phyloP scores from a whole-genome alignment of 768 basidiomycete species.

The Mycena belliarum region DNA sequence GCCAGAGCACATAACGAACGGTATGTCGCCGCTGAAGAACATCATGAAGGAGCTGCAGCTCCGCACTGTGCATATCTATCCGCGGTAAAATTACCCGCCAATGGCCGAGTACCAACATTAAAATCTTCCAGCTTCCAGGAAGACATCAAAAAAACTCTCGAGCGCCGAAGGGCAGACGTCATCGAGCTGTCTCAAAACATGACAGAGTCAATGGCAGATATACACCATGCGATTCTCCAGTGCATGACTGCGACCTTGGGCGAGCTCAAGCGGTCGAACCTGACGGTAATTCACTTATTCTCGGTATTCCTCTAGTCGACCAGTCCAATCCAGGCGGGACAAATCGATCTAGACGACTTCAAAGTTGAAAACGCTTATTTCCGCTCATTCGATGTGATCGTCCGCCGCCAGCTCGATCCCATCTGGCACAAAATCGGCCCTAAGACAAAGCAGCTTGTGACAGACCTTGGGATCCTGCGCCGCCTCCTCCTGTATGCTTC shows the following conservation, averaged over 20 bases:
- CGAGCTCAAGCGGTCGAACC: slow-evolving; percentile 88
- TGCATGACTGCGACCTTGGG: slow-evolving; percentile 91
- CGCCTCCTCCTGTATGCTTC: slow-evolving; percentile 72
- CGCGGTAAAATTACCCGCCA: slow-evolving; percentile 54
- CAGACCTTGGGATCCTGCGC: slow-evolving; percentile 82
- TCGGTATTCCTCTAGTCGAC: too few species aligned
- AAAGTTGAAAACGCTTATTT: slow-evolving; percentile 94
- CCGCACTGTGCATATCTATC: slow-evolving; percentile 88
- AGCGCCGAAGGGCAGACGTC: slow-evolving; percentile 85
- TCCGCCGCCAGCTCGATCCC: slow-evolving; percentile 85
- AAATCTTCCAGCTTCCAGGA: slow-evolving; percentile 77
- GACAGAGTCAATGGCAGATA: slow-evolving; percentile 86
- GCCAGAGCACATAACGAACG: slow-evolving; percentile 91
- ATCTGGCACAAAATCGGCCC: slow-evolving; percentile 98
- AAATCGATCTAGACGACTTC: slow-evolving; percentile 94
- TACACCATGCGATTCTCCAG: slow-evolving; percentile 88
- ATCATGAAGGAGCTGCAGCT: slow-evolving; percentile 93
- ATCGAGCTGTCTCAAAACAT: slow-evolving; percentile 87
- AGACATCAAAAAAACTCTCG: slow-evolving; percentile 78
- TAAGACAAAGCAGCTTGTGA: slow-evolving; percentile 88
- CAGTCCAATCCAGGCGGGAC: slow-evolving; percentile 22
- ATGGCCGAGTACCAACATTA: neutral
- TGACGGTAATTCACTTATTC: slow-evolving; percentile 28
- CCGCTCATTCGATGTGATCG: slow-evolving; percentile 85
- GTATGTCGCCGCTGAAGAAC: slow-evolving; percentile 86